These are phyloP conservation scores for Claviceps maximensis DNA, from an alignment of 2,329 filamentous ascomycete species.

Conservation along the genomic window DNA sequence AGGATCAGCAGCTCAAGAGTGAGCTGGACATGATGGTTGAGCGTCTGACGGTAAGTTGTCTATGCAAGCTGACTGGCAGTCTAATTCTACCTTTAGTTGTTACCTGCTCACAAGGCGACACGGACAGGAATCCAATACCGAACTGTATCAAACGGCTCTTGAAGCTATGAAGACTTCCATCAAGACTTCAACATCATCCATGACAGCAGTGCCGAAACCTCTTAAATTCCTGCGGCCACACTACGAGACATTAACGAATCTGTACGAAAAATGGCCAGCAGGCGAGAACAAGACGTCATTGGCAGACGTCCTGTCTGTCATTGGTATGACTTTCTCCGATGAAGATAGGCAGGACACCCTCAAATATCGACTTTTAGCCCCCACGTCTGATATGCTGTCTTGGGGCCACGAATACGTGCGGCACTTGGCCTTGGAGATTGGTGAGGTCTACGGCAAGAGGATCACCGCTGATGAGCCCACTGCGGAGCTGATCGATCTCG, in stretches of 20 bases:
- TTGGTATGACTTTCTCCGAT: constrained; percentile 97
- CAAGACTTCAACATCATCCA: constrained; percentile 97
- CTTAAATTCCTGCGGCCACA: constrained; percentile 96
- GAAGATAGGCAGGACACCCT: constrained; percentile 92
- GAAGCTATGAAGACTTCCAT: constrained; percentile 97
- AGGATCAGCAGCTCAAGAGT: constrained; percentile 95
- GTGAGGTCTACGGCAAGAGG: constrained; percentile 82
- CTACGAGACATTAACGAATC: constrained; percentile 75
- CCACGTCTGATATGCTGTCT: constrained; percentile 82
- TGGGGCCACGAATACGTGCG: constrained; percentile 99
- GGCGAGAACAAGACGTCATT: constrained; percentile 78
- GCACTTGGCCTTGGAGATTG: constrained; percentile 89
- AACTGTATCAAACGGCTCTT: constrained; percentile 81
- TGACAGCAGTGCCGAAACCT: constrained; percentile 97
- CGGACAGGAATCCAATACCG: constrained; percentile 65
- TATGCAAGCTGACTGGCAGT: not conserved
- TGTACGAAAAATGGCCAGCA: constrained; percentile 80
- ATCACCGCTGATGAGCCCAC: constrained; percentile 73
- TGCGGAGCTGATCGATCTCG: constrained; percentile 74
- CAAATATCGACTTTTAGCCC: constrained; percentile 84
- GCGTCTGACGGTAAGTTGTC: constrained; percentile 59
- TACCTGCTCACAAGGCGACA: not conserved
- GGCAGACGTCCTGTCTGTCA: constrained; percentile 90
- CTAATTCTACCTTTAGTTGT: not conserved
- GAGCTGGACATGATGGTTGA: constrained; percentile 98